phyloP scores from a whole-genome alignment of 108 stramenopile genomes.

The Nitzschia sp. region DNA sequence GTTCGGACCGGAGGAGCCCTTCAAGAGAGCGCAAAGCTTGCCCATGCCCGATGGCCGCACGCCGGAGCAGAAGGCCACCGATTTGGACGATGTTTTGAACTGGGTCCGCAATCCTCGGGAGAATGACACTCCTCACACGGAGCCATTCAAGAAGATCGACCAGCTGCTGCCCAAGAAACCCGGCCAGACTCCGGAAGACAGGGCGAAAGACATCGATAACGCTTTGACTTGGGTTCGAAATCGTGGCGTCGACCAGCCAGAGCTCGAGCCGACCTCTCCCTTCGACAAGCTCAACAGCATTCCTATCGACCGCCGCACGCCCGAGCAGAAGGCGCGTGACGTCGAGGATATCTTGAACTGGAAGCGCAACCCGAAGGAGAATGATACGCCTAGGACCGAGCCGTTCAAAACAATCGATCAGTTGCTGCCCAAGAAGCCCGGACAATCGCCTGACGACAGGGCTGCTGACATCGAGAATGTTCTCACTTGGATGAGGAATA shows the following conservation, averaged over 20 bases:
- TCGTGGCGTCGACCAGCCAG: slow-evolving; percentile 17
- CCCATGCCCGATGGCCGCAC: slow-evolving; percentile 30
- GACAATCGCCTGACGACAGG: slow-evolving; percentile 5
- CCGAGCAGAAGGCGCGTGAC: slow-evolving; percentile 14
- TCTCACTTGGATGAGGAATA: slow-evolving; percentile 29
- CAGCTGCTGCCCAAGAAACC: slow-evolving; percentile 13
- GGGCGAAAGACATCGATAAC: slow-evolving; percentile 36
- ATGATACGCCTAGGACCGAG: not conserved
- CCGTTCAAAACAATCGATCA: not conserved
- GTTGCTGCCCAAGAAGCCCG: slow-evolving; percentile 1
- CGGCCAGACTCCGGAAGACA: slow-evolving; percentile 18
- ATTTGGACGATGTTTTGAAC: slow-evolving; percentile 27
- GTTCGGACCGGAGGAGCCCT: slow-evolving; percentile 19
- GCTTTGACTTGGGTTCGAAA: slow-evolving; percentile 40
- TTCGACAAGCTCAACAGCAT: slow-evolving; percentile 20
- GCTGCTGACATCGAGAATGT: not conserved
- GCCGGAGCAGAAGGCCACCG: slow-evolving; percentile 25
- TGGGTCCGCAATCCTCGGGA: slow-evolving; percentile 42
- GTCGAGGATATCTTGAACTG: slow-evolving; percentile 18
- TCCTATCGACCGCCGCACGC: slow-evolving; percentile 17
- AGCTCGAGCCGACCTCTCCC: not conserved
- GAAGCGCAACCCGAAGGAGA: not conserved
- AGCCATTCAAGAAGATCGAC: slow-evolving; percentile 19
- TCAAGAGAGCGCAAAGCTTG: slow-evolving; percentile 5
- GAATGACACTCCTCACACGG: slow-evolving; percentile 11